phyloP scores from a whole-genome alignment of 768 basidiomycete genomes.

The Clathrus columnatus region DNA sequence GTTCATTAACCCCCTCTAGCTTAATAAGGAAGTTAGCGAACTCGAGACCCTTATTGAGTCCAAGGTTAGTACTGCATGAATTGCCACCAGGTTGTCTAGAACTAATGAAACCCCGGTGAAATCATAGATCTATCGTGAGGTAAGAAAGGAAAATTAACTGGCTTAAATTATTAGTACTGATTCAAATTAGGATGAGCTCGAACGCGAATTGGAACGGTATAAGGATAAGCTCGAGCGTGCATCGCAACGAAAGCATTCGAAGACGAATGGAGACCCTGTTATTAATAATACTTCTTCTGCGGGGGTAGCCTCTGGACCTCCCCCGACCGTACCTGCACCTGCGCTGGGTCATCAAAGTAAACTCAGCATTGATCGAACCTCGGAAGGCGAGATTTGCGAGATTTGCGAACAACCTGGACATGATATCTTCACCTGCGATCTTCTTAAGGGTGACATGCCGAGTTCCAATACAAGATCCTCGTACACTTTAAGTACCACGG shows the following conservation, averaged over 20 bases:
- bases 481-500: constrained; percentile 12
- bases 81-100: not conserved
- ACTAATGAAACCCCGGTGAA: not conserved
- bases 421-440: constrained; percentile 77
- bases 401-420: constrained; percentile 81
- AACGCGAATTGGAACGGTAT: constrained; percentile 69
- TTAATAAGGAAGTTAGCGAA: constrained; percentile 88
- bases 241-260: constrained; percentile 48
- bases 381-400: constrained; percentile 55
- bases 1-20: constrained; percentile 32
- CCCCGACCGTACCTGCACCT: not conserved
- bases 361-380: not conserved
- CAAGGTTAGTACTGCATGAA: constrained; percentile 46
- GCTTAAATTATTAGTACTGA: not conserved
- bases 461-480: constrained; percentile 12
- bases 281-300: not conserved
- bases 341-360: not conserved
- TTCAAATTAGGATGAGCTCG: constrained; percentile 65
- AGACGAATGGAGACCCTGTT: constrained; percentile 33
- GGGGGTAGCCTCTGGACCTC: not conserved
- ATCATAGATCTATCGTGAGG: constrained; percentile 75
- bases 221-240: constrained; percentile 57
- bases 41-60: constrained; percentile 90
- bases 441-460: constrained; percentile 50
- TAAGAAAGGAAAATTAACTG: constrained; percentile 22